Base-by-base conservation (phyloP, 805 yeast species). In the Candida nitratophila region DNA sequence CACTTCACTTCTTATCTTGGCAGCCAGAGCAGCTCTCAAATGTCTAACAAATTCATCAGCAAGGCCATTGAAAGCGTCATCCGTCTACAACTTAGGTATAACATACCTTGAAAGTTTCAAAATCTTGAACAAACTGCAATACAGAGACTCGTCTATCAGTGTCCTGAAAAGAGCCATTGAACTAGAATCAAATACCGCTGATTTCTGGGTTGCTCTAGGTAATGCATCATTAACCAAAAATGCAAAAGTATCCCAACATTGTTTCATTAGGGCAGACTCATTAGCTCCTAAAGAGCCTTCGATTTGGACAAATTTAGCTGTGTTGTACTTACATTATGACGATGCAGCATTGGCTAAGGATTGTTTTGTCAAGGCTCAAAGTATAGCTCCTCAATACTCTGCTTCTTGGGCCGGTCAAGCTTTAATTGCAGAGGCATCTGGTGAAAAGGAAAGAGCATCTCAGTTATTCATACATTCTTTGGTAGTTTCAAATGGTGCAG, bases 341-440 rank as follows among this genome's bases (percentile, higher is more conserved):
- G 98, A 91, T 58, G 52, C 69, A 8, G 82, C 74, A 31, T 73
- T 93, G 35, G 93, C 98, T 0, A 71, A 73, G 37, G 81, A 83
- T 47, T 81, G 95, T 0, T 79, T 85, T 47, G 65, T 71, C 34
- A 75, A 87, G 49, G 83, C 93, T 0, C 91, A 86, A 52, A 79
- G 96, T 19, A 67, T 87, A 12, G 83, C 90, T 2, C 97, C 99
- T 3, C 84, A 81, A 43, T 74, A 72, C 42, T 70, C 86, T 0
- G 69, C 69, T 6, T 77, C 96, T 0, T 93, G 98, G 98, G 59
- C 86, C 29, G 96, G 96, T 1, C 80, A 82, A 54, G 97, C 96
- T 0, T 57, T 91, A 31, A 60, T 80, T 1, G 65, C 72, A 7
- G 74, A 76, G 44, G 75, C 70, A 0, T 51, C 57, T 12, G 86